A percentile compares a stretch with the other conserved stretches of the same genome.
Evolutionary conservation across 2,329 filamentous ascomycete species (phyloP).

Genomic region (Sporothrix luriei): DNA sequence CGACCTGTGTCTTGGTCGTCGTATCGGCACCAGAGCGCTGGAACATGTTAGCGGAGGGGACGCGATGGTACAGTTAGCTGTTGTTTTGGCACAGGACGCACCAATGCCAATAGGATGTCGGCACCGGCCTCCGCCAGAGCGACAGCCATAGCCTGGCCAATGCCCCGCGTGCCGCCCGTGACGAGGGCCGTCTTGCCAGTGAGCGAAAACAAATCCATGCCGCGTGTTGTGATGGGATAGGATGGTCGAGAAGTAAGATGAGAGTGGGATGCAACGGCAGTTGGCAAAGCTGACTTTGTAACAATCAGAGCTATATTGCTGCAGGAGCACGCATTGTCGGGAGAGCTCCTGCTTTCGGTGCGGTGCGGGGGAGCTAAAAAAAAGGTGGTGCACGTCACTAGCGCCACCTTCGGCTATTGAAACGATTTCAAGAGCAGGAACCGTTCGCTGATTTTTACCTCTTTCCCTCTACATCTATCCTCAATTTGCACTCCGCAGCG

Average conservation of each 20-base stretch:
- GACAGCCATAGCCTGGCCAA: constrained; percentile 60
- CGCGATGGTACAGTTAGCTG: too few species aligned
- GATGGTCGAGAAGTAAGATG: background rate
- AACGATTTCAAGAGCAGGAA: too few species aligned
- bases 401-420: too few species aligned
- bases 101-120: constrained; percentile 54
- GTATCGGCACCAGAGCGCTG: constrained; percentile 44
- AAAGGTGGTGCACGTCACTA: too few species aligned
- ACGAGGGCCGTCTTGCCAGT: constrained; percentile 60
- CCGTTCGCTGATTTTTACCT: too few species aligned
- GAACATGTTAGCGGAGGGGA: background rate
- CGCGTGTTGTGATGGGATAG: background rate
- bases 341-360: too few species aligned
- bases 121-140: constrained; percentile 62
- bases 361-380: too few species aligned
- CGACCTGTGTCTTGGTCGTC: constrained; percentile 64
- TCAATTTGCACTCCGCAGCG: too few species aligned
- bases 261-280: background rate
- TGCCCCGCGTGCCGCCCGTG: constrained; percentile 61
- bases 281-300: background rate
- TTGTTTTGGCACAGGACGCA: background rate
- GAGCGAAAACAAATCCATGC: constrained; percentile 54
- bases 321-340: too few species aligned
- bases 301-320: too few species aligned
- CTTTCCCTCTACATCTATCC: too few species aligned